phyloP scores from a whole-genome alignment of 495 filamentous ascomycete genomes.

The Halenospora varia region DNA sequence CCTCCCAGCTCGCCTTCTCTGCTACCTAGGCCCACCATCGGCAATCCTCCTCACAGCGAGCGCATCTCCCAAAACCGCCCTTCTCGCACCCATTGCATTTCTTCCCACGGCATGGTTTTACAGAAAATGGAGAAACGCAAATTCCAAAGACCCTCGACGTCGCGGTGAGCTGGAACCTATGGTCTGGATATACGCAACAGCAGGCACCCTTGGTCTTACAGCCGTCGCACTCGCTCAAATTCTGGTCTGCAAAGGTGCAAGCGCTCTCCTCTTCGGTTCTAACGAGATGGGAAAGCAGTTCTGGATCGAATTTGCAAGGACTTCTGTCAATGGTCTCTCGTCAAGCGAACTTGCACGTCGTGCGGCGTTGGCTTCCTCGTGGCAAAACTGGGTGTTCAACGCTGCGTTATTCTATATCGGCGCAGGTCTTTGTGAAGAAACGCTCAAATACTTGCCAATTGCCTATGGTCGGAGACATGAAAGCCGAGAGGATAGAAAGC shows the following conservation, averaged over 20 bases:
- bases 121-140: constrained; percentile 1
- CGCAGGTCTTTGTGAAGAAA: constrained; percentile 21
- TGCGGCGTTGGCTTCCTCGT: constrained; percentile 8
- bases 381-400: constrained; percentile 26
- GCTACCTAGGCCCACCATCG: constrained; percentile 11
- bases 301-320: constrained; percentile 7
- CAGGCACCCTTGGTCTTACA: constrained; percentile 15
- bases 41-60: constrained; percentile 6
- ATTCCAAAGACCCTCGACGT: background rate
- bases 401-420: constrained; percentile 10
- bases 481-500: background rate
- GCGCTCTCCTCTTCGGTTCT: constrained; percentile 8
- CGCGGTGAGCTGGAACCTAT: constrained; percentile 8
- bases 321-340: constrained; percentile 4
- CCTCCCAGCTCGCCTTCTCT: constrained; percentile 5
- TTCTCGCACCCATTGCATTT: constrained; percentile 14
- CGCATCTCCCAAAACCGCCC: constrained; percentile 8
- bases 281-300: constrained; percentile 1
- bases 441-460: constrained; percentile 23
- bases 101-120: constrained; percentile 5
- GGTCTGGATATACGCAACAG: constrained; percentile 15
- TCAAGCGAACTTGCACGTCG: constrained; percentile 7
- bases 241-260: background rate
- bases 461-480: constrained; percentile 17
- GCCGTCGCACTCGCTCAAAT: constrained; percentile 14